Evolutionary conservation across 768 basidiomycete species (phyloP).

Genomic region (Botryobasidium botryosum): DNA sequence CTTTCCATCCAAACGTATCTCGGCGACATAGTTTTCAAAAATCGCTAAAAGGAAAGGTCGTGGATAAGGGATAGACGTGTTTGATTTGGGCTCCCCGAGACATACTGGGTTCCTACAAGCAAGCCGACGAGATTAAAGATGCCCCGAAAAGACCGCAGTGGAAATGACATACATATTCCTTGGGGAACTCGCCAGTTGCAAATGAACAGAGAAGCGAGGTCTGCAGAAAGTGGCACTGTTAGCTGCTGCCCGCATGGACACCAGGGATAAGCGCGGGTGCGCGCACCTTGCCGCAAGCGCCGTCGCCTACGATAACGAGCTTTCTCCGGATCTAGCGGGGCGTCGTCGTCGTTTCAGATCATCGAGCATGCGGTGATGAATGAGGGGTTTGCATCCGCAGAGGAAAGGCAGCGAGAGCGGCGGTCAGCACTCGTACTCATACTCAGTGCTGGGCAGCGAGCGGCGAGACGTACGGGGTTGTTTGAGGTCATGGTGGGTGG

Average conservation of each 20-base stretch:
- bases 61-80: constrained; percentile 12
- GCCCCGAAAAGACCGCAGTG: background rate
- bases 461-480: too few relatives aligned
- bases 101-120: constrained; percentile 41
- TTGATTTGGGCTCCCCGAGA: too few relatives aligned
- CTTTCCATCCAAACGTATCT: constrained; percentile 94
- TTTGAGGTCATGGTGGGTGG: too few relatives aligned
- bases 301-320: constrained; percentile 97
- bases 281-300: constrained; percentile 73
- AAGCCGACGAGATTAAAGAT: constrained; percentile 1
- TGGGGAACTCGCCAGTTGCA: constrained; percentile 85
- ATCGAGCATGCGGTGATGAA: too few relatives aligned
- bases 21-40: constrained; percentile 97
- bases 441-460: too few relatives aligned
- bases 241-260: background rate
- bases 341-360: too few relatives aligned
- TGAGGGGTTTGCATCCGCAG: too few relatives aligned
- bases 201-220: constrained; percentile 80
- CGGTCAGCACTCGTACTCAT: too few relatives aligned
- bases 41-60: constrained; percentile 39
- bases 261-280: background rate
- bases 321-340: constrained; percentile 98
- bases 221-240: background rate
- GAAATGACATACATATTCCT: constrained; percentile 65
- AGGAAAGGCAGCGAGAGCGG: too few relatives aligned